Evolutionary conservation across 176 grass and related monocot genomes (phyloP).

Genomic region (Poa annua): DNA sequence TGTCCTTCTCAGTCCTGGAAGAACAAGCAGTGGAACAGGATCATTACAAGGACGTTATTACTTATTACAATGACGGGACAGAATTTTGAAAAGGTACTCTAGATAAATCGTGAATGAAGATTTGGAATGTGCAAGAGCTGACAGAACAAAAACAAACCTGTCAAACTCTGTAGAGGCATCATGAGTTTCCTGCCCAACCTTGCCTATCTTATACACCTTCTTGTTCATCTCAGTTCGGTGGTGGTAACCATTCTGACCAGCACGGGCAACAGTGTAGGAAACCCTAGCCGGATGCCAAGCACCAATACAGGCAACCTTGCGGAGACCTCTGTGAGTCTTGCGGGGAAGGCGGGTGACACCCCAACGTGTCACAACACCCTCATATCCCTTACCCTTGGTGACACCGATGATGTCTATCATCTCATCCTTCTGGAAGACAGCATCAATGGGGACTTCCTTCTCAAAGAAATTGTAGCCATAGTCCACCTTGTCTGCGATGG

Average conservation of each 20-base stretch:
- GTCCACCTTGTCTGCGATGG: slow-evolving; percentile 85
- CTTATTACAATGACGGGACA: background rate
- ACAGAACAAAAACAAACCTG: slow-evolving; percentile 43
- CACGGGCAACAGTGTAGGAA: slow-evolving; percentile 90
- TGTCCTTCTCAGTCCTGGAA: slow-evolving; percentile 94
- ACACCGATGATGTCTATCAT: slow-evolving; percentile 98
- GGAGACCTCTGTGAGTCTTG: slow-evolving; percentile 95
- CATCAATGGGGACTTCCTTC: slow-evolving; percentile 78
- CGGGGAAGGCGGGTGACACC: slow-evolving; percentile 99
- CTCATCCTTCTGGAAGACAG: slow-evolving; percentile 90
- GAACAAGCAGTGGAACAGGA: background rate
- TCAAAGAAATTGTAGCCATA: slow-evolving; percentile 87
- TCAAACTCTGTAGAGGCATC: slow-evolving; percentile 76
- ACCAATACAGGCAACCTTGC: slow-evolving; percentile 97
- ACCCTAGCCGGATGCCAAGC: slow-evolving; percentile 97
- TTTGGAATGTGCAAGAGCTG: background rate
- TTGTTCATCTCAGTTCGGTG: slow-evolving; percentile 97
- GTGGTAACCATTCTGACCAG: slow-evolving; percentile 94
- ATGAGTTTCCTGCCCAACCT: slow-evolving; percentile 74
- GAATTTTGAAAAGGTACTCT: background rate
- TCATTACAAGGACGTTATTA: background rate
- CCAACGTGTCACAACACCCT: slow-evolving; percentile 96
- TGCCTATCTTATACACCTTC: slow-evolving; percentile 91
- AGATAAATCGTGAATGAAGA: background rate
- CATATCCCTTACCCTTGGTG: slow-evolving; percentile 96